Evolutionary conservation across 805 yeast species (phyloP).

Genomic region (Blastobotrys mokoenaii): DNA sequence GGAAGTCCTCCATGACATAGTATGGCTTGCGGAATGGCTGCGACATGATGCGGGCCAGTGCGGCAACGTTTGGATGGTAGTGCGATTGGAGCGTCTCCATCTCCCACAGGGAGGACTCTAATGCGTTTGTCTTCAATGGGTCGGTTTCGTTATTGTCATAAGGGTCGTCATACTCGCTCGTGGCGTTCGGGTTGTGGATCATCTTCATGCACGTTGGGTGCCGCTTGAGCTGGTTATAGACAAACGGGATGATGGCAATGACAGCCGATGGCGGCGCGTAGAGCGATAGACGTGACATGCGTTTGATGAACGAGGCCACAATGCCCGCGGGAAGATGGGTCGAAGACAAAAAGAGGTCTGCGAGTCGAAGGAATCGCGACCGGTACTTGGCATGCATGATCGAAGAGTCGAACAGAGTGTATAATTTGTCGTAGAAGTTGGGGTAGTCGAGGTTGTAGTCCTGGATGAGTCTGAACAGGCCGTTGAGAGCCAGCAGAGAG

Average conservation of each 20-base stretch:
- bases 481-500: conserved; percentile 76
- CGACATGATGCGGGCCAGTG: conserved; percentile 76
- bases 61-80: conserved; percentile 92
- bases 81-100: conserved; percentile 69
- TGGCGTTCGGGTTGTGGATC: conserved; percentile 45
- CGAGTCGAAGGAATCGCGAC: conserved; percentile 77
- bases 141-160: conserved; percentile 55
- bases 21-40: conserved; percentile 85
- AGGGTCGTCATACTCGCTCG: conserved; percentile 46
- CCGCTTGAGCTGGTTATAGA: conserved; percentile 78
- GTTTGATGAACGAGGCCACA: conserved; percentile 84
- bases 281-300: conserved; percentile 63
- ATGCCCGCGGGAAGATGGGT: conserved; percentile 78
- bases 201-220: conserved; percentile 93
- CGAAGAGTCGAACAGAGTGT: conserved; percentile 67
- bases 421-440: conserved; percentile 73
- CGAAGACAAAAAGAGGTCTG: conserved; percentile 78
- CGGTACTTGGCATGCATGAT: conserved; percentile 71
- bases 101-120: conserved; percentile 90
- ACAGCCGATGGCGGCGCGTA: conserved; percentile 83
- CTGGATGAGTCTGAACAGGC: conserved; percentile 78
- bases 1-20: conserved; percentile 87
- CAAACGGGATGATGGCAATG: conserved; percentile 80
- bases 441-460: conserved; percentile 84
- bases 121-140: conserved; percentile 72